These are phyloP conservation scores for Avena eriantha DNA, from an alignment of 176 grass and related monocot species.

Conservation along the genomic window DNA sequence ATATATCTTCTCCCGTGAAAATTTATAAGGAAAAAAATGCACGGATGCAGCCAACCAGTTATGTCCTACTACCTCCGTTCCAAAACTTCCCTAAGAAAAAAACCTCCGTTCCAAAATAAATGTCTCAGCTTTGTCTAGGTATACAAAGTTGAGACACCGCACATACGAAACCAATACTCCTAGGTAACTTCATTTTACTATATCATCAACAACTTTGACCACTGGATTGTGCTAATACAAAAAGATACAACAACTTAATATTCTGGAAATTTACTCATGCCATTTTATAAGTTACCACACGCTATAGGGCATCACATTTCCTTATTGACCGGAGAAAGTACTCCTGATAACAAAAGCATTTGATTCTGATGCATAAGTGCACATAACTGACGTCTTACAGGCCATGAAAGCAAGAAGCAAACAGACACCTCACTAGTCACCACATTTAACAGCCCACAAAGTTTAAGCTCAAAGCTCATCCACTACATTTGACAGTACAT, in stretches of 20 bases:
- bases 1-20: too few relatives aligned
- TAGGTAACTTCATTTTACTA: too few relatives aligned
- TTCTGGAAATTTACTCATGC: background rate
- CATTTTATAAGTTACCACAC: background rate
- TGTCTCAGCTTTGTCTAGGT: too few relatives aligned
- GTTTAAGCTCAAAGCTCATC: background rate
- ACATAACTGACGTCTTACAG: slow-evolving; percentile 24
- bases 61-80: too few relatives aligned
- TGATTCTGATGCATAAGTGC: background rate
- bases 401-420: background rate
- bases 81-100: too few relatives aligned
- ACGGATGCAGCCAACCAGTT: too few relatives aligned
- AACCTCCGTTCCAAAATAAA: too few relatives aligned
- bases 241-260: background rate
- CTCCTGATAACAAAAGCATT: background rate
- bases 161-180: too few relatives aligned
- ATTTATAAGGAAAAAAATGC: too few relatives aligned
- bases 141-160: too few relatives aligned
- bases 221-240: background rate
- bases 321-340: background rate
- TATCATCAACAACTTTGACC: background rate
- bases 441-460: background rate
- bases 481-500: background rate
- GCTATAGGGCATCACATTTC: background rate
- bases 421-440: background rate